Percentiles rank a stretch among this genome's conserved stretches.
phyloP scores from a whole-genome alignment of 306 rosid genomes.

The Amphicarpaea edgeworthii region DNA sequence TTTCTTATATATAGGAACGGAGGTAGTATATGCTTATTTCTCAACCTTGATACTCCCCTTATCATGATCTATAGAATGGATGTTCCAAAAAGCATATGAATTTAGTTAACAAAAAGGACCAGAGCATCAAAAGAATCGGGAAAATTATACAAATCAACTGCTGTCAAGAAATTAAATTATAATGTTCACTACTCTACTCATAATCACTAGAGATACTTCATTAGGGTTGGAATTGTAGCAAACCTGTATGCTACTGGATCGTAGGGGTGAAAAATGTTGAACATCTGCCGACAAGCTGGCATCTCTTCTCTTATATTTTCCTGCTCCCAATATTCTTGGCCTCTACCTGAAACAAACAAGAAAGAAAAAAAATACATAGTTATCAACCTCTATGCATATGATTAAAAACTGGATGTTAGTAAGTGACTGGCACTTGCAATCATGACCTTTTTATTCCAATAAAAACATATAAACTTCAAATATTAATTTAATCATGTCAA shows the following conservation, averaged over 20 bases:
- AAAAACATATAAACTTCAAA: neutral
- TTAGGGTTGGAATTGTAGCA: slow-evolving; percentile 41
- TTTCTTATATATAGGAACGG: neutral
- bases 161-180: slow-evolving; percentile 16
- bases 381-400: slow-evolving; percentile 9
- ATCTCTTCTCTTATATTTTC: slow-evolving; percentile 86
- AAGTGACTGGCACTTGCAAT: slow-evolving; percentile 15
- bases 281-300: slow-evolving; percentile 94
- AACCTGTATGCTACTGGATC: slow-evolving; percentile 99
- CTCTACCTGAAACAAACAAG: slow-evolving; percentile 69
- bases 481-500: slow-evolving; percentile 14
- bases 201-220: slow-evolving; percentile 22
- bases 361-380: slow-evolving; percentile 18
- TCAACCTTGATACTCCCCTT: slow-evolving; percentile 16
- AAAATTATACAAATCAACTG: slow-evolving; percentile 15
- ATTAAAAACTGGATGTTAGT: slow-evolving; percentile 27
- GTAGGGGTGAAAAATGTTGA: slow-evolving; percentile 96
- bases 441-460: neutral
- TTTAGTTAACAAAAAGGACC: slow-evolving; percentile 18
- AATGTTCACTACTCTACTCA: neutral
- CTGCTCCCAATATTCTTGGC: slow-evolving; percentile 90
- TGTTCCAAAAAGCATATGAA: slow-evolving; percentile 17
- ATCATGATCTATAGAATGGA: slow-evolving; percentile 3
- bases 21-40: slow-evolving; percentile 7
- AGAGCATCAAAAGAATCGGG: slow-evolving; percentile 24